These are phyloP conservation scores for Aureobasidium pullulans DNA, from an alignment of 2,329 filamentous ascomycete species.

Conservation along the genomic window DNA sequence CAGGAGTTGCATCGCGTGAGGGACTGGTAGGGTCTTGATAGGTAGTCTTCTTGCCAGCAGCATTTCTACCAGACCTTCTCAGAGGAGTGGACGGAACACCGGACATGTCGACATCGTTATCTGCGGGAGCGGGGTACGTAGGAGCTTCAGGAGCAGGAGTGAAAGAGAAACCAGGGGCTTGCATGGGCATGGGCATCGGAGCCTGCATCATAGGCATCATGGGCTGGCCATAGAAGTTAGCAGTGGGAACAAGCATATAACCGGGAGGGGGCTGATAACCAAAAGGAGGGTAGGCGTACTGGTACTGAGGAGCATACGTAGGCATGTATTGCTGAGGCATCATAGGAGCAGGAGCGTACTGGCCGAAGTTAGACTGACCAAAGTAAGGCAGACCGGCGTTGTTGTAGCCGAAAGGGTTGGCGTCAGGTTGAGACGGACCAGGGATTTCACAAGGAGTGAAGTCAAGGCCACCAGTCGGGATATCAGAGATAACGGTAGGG, in stretches of 20 bases:
- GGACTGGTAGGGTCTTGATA: background rate
- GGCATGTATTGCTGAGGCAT: background rate
- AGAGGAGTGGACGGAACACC: background rate
- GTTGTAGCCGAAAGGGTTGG: background rate
- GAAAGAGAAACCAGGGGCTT: background rate
- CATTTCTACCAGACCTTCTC: background rate
- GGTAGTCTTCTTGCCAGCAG: background rate
- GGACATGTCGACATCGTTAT: background rate
- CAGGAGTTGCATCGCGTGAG: background rate
- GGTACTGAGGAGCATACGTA: background rate
- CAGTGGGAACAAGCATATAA: background rate
- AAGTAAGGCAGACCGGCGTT: background rate
- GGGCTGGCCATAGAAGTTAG: background rate
- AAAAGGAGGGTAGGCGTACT: background rate
- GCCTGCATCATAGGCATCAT: slow-evolving; percentile 1
- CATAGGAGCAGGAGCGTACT: background rate
- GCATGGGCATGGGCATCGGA: background rate
- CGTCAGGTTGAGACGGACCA: background rate
- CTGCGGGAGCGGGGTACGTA: background rate
- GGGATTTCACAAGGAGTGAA: background rate
- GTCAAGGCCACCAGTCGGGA: background rate
- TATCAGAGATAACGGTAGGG: background rate
- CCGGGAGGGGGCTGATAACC: background rate
- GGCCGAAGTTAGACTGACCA: background rate
- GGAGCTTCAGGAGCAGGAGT: background rate